Evolutionary conservation across 2,329 filamentous ascomycete species (phyloP), one percentile per base, ranked within the genome.

Genomic region (Mariannaea sp.): DNA sequence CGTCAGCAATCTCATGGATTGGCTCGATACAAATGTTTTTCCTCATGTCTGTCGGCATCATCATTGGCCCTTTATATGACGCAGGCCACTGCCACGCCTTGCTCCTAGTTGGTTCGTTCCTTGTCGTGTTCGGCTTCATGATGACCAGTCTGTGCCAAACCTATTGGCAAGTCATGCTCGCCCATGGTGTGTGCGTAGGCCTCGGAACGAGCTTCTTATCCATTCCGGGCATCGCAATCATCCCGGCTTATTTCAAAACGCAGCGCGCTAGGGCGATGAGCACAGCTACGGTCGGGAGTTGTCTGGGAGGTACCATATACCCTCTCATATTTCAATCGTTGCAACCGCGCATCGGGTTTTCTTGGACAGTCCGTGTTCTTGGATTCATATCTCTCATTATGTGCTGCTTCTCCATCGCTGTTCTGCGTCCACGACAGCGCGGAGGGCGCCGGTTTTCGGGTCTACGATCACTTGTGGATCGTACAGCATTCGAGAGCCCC

Each of bases 1-100:
- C 75, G 1, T 75, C 73, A 1, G 63, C 67, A 32, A 77, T 80
- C 35, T 75, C 75, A 4, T 77, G 76, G 75, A 76, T 79, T 50
- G 75, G 71, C 24, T 73, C 74, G 13, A 58, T 77, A 8, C 76
- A 78, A 54, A 66, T 66, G 6, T 73, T 72, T 30, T 66, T 77
- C 20, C 62, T 78, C 36, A 68, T 76, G 61, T 65, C 76, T 27
- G 65, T 71, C 13, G 74, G 75, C 20, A 62, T 73, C 29, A 55
- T 77, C 39, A 68, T 71, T 6, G 76, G 77, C 1, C 73, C 73
- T 2, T 57, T 77, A 0, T 75, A 73, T 53, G 76, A 79, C 55
- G 68, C 68, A 10, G 76, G 77, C n/a, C 67, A 76, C 61, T 73
- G 72, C 53, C 67, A 71, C 12, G 55, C 62, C 32, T 65, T 76